phyloP scores from a whole-genome alignment of 352 stramenopile species.

The Pythium sp. region DNA sequence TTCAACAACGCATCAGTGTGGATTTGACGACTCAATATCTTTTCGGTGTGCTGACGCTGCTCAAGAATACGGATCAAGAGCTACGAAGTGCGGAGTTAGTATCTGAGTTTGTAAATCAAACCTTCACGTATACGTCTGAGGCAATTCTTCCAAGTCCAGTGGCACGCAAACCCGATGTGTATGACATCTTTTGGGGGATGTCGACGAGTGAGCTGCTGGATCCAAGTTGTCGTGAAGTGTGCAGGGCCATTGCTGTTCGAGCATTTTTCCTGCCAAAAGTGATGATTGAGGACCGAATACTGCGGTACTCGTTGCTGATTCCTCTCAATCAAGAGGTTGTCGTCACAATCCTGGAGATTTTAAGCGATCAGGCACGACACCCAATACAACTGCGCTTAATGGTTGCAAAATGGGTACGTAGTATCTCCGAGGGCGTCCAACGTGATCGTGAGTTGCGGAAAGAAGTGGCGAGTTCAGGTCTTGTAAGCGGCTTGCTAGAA shows the following conservation, averaged over 20 bases:
- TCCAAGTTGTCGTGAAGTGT: not conserved
- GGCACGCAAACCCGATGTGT: not conserved
- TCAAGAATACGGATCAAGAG: not conserved
- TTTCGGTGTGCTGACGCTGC: not conserved
- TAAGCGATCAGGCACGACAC: not conserved
- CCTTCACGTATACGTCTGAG: not conserved
- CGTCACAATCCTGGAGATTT: not conserved
- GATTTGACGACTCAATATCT: constrained; percentile 1
- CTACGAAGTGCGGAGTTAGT: not conserved
- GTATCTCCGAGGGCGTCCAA: not conserved
- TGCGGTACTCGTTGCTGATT: constrained; percentile 8
- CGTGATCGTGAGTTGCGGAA: not conserved
- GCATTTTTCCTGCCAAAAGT: constrained; percentile 5
- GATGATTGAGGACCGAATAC: constrained; percentile 6
- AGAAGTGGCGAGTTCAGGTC: not conserved
- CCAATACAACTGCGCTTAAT: not conserved
- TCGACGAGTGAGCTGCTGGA: constrained; percentile 1
- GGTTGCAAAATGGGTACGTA: not conserved
- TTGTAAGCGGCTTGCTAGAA: constrained; percentile 1
- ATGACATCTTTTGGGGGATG: constrained; percentile 10
- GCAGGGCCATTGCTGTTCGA: not conserved
- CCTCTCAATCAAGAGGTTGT: constrained; percentile 2
- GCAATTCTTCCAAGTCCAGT: not conserved
- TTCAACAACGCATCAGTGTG: not conserved
- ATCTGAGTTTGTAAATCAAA: constrained; percentile 2